Percentiles rank a stretch among this genome's conserved stretches.
phyloP scores from a whole-genome alignment of 2,329 filamentous ascomycete genomes.

The Fusarium ambrosium region DNA sequence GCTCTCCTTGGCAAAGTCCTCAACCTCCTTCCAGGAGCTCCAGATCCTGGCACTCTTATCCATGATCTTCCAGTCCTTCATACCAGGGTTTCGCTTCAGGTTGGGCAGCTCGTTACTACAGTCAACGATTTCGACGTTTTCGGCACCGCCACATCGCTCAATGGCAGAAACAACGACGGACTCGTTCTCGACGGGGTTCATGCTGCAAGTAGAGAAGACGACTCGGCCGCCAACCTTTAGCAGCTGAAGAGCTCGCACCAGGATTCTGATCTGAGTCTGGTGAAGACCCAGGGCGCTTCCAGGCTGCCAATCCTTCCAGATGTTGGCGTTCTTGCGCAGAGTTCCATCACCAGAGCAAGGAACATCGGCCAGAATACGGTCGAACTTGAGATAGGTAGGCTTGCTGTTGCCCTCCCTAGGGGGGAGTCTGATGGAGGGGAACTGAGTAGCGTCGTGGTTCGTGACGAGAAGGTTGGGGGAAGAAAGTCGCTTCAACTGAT shows the following conservation, averaged over 20 bases:
- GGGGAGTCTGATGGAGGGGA: conserved; percentile 90
- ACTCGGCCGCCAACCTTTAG: conserved; percentile 94
- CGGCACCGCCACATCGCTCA: conserved; percentile 85
- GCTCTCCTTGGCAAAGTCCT: conserved; percentile 74
- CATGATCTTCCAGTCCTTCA: conserved; percentile 91
- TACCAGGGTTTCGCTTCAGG: conserved; percentile 81
- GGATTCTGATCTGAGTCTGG: conserved; percentile 87
- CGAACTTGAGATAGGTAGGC: conserved; percentile 90
- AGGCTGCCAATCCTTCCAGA: conserved; percentile 96
- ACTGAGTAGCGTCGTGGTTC: conserved; percentile 97
- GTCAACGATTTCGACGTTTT: conserved; percentile 87
- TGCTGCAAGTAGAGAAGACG: conserved; percentile 98
- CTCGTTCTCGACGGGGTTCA: conserved; percentile 99
- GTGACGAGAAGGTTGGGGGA: conserved; percentile 97
- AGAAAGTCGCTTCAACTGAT: conserved; percentile 96
- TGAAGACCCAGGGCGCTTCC: conserved; percentile 90
- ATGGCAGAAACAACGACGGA: conserved; percentile 91
- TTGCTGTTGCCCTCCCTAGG: conserved; percentile 60
- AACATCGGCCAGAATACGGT: conserved; percentile 95
- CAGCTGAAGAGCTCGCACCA: conserved; percentile 94
- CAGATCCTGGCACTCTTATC: conserved; percentile 86
- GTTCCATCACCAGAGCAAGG: conserved; percentile 98
- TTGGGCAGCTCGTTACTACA: conserved; percentile 82
- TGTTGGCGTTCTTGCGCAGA: conserved; percentile 88
- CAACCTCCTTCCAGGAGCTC: conserved; percentile 85